Base-by-base conservation (phyloP, 1,139 yeast species). In the Suhomyces wounanorum region DNA sequence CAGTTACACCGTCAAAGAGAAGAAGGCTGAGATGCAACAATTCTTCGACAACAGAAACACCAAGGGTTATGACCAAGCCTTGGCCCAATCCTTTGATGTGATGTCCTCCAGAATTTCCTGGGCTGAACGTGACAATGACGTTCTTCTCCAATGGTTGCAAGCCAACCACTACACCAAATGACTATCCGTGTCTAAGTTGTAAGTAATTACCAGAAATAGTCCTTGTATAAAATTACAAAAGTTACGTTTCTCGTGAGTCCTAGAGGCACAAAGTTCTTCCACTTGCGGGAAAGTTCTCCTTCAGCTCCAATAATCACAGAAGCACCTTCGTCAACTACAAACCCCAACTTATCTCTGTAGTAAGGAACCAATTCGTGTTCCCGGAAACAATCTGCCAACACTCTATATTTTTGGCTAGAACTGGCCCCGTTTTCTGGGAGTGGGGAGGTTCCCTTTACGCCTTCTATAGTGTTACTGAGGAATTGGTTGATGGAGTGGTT, bases 61-160 rank as follows among this genome's bases (percentile, higher is more conserved):
- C 55, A 84, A 83, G 65, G 95, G 92, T 46, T 87, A 77, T 62
- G 87, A 87, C 69, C 85, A 86, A 74, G 78, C 84, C 52, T 77
- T 89, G 63, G 87, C 86, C 14, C 91, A 85, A 71, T 72, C 88
- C 16, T 75, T 85, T 60, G 96, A 89, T 68, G 72, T 81, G 45
- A 77, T 89, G 55, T 73, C 79, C 43, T 71, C 90, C 48, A 82
- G 84, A 66, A 77, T 83, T 52, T 70, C 77, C 52, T 87, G 92
- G 94, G 77, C 85, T 48, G 65, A 74, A 52, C 83, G 92, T 59
- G 95, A 87, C 61, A 68, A 76, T 45, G 72, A 70, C 17, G 77
- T 73, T 37, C 82, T 89, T 50, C 61, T 71, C 48, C 64, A 72
- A 37, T 89, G 87, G 84, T 76, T 84, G 60, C 57, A 65, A 45